Evolutionary conservation across 2,329 filamentous ascomycete species (phyloP).

Genomic region (Fusarium acutatum): DNA sequence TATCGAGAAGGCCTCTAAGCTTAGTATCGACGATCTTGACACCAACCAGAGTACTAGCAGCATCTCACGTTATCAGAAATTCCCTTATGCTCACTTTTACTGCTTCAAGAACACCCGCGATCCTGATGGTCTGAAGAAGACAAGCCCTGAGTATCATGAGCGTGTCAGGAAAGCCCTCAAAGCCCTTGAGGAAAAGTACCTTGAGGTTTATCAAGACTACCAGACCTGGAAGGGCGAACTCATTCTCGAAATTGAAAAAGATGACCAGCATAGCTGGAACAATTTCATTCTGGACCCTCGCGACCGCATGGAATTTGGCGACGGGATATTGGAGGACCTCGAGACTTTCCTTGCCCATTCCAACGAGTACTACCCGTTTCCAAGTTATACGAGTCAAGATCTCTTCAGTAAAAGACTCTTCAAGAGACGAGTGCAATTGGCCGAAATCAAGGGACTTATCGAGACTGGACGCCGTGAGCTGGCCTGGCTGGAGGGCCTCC

Average conservation of each 20-base stretch:
- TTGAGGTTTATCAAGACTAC: not conserved
- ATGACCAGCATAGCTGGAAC: conserved; percentile 15
- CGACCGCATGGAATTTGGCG: not conserved
- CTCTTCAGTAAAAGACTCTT: not conserved
- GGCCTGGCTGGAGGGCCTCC: conserved; percentile 3
- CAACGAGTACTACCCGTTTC: not conserved
- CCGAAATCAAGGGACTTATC: not conserved
- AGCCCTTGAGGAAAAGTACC: conserved; percentile 1
- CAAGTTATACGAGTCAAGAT: not conserved
- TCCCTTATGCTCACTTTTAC: conserved; percentile 9
- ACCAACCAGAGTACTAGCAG: not conserved
- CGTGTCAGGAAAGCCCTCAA: conserved; percentile 2
- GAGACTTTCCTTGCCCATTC: not conserved
- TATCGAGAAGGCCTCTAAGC: not conserved
- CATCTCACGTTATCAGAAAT: not conserved
- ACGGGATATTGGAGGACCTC: not conserved
- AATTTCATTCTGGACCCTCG: conserved; percentile 14
- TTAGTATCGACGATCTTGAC: not conserved
- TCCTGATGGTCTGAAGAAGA: not conserved
- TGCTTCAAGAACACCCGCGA: not conserved
- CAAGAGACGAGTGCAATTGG: not conserved
- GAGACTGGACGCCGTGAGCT: conserved; percentile 8
- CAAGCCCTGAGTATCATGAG: conserved; percentile 11
- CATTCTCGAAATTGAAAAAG: not conserved
- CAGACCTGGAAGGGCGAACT: not conserved